Evolutionary conservation across 2,329 filamentous ascomycete genomes (phyloP).

Genomic region (Pezicula carpinea): DNA sequence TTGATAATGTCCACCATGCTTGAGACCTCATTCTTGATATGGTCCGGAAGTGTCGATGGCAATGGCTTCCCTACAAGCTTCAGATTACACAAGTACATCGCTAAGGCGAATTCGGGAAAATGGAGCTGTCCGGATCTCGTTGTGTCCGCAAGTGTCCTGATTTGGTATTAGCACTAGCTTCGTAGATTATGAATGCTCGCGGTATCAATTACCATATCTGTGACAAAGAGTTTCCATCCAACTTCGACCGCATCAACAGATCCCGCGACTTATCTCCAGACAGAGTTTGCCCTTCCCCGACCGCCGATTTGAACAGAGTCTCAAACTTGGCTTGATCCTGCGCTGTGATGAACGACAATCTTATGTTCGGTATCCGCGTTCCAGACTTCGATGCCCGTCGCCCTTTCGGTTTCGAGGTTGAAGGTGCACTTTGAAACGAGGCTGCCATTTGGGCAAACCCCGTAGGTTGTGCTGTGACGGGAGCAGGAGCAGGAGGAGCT

Average conservation of each 20-base stretch:
- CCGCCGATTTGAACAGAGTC: constrained; percentile 93
- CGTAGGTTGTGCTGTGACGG: constrained; percentile 58
- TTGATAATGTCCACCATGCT: constrained; percentile 99
- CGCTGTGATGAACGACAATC: constrained; percentile 92
- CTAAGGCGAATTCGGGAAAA: constrained; percentile 94
- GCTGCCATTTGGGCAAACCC: constrained; percentile 64
- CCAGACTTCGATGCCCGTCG: constrained; percentile 46
- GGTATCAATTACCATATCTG: constrained; percentile 72
- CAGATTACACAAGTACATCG: constrained; percentile 98
- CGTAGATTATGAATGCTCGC: constrained; percentile 3
- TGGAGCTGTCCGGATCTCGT: constrained; percentile 94
- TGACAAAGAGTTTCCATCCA: constrained; percentile 81
- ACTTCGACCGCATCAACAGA: constrained; percentile 79
- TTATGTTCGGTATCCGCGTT: constrained; percentile 86
- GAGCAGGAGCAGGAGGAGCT: constrained; percentile 52
- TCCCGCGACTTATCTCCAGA: constrained; percentile 91
- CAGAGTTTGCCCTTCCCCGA: constrained; percentile 78
- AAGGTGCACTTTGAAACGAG: constrained; percentile 50
- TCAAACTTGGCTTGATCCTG: constrained; percentile 96
- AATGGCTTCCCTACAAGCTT: constrained; percentile 83
- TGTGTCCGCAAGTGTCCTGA: constrained; percentile 85
- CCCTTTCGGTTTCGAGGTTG: constrained; percentile 37
- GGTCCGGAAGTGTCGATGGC: constrained; percentile 71
- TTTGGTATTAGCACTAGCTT: constrained; percentile 21
- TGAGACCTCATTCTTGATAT: constrained; percentile 91